phyloP scores from a whole-genome alignment of 176 grass and related monocot genomes.

The Avena insularis region DNA sequence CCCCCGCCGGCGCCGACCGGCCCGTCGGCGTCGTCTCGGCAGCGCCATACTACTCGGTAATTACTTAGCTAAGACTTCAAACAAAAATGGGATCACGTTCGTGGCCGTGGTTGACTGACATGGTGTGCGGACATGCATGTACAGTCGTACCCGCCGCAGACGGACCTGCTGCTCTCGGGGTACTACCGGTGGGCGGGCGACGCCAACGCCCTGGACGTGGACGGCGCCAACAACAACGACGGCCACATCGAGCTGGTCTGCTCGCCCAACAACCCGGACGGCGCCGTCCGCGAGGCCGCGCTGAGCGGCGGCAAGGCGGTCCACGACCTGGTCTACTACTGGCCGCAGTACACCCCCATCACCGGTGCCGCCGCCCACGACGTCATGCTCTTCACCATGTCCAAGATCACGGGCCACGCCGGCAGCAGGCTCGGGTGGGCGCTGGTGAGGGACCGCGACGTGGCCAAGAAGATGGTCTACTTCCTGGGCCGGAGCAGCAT shows the following conservation, averaged over 20 bases:
- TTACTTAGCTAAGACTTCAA: no score
- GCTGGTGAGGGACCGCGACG: constrained; percentile 59
- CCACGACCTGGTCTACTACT: constrained; percentile 84
- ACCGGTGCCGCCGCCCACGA: constrained; percentile 40
- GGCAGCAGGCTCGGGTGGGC: constrained; percentile 84
- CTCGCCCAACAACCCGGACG: constrained; percentile 85
- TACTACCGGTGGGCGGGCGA: constrained; percentile 75
- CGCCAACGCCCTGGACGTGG: constrained; percentile 25
- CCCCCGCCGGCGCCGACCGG: background rate
- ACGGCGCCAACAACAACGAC: constrained; percentile 13
- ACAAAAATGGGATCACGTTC: no score
- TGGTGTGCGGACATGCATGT: background rate
- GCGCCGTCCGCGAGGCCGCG: constrained; percentile 46
- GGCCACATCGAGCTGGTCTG: constrained; percentile 73
- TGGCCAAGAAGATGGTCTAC: constrained; percentile 61
- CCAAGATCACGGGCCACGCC: constrained; percentile 54
- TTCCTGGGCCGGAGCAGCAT: constrained; percentile 73
- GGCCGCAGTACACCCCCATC: constrained; percentile 84
- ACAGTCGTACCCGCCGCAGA: constrained; percentile 41
- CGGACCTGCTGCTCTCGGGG: constrained; percentile 30
- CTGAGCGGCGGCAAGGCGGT: constrained; percentile 39
- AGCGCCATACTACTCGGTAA: constrained; percentile 63
- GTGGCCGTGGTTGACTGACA: background rate
- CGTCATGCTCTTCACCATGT: no score
- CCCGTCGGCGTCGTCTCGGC: constrained; percentile 66